Base-by-base conservation (phyloP, 352 stramenopile species). In the Phytophthora citricola region DNA sequence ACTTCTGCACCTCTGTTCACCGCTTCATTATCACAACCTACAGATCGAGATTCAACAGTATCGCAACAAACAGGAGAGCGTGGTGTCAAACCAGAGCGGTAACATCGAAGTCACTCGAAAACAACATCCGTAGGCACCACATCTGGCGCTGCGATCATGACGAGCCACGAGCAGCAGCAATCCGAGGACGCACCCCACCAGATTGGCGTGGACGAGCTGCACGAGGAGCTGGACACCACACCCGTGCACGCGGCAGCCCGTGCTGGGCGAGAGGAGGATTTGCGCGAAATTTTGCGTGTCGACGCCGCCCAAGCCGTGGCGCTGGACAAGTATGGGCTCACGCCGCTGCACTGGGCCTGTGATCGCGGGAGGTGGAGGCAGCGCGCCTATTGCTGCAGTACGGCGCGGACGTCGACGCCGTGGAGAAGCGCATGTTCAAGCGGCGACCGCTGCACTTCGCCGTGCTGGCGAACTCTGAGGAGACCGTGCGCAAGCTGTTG, bases 261-360 rank as follows among this genome's bases (percentile, higher is more conserved):
- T 34, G 83, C 83, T n/a, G 75, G 74, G 20, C 60, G 74, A 38
- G 39, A 80, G 14, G 66, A 74, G 2, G 63, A 74, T 53, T 70
- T 93, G 49, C 61, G 54, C 9, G 27, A 54, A 7, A 77, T 83
- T 45, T 65, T 83, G 49, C 57, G 52, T 3, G 63, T 69, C 3
- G 73, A 87, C 15, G 29, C 43, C 12, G 31, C 59, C 22, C 69
- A 83, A 48, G 64, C 75, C 32, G 8, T 65, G 38, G 57, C 68
- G 53, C 63, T 72, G 15, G 84, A 92, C 75, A 90, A 92, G 73
- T 93, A 92, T 66, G 71, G 71, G 1, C 73, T 93, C 58, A 91
- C 83, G 32, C 64, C 81, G 29, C 65, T 93, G 58, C 83, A 93
- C 69, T 93, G 85, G 85, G 79, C 83, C 9, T 81, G 79, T 27